Base-by-base conservation (phyloP, 2,329 filamentous ascomycete species). In the Aschersonia sp. region DNA sequence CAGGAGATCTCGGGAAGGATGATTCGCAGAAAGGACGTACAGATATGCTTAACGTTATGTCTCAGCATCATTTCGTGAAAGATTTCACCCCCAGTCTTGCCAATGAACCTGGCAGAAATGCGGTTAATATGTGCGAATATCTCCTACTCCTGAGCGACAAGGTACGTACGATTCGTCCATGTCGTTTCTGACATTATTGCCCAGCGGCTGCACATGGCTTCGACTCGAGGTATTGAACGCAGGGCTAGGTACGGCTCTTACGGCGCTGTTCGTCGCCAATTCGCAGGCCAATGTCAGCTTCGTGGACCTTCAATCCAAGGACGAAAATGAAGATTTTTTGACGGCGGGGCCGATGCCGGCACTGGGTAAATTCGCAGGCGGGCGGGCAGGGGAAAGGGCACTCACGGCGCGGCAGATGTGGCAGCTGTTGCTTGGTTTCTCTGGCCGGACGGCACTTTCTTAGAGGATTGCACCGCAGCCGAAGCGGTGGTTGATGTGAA, bases 41-140 rank as follows among this genome's bases (percentile, higher is more conserved):
- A 97, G 61, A 97, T 78, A 65, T 95, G 87, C 71, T 95, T 92
- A 48, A 98, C 90, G 57, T 74, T 78, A 58, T 90, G 85, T 60
- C 90, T 77, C 52, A 94, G 75, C 89, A 98, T 95, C 90, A 97
- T 97, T 70, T 97, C 90, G 66, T 97, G 89, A 68, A 97, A 95
- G 58, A 97, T 95, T 67, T 95, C 83, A 62, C 92, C 92, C 62
- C 92, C 90, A 45, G 81, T 94, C 75, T 89, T 90, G 53, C 90
- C 90, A 60, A 97, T 87, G 66, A 97, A 94, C 51, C 83, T 87
- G 55, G 10, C n/a, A 11, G 42, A 11, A 30, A 31, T 9, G 30
- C 10, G 30, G n/a, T 12, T 8, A 42, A 22, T n/a, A 5, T 14
- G 14, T 22, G 22, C 10, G 40, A 22, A 8, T 7, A 42, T 8